Evolutionary conservation across 2,329 filamentous ascomycete species (phyloP), one percentile per base, ranked within the genome.

Genomic region (Ceratocystis albifundus): DNA sequence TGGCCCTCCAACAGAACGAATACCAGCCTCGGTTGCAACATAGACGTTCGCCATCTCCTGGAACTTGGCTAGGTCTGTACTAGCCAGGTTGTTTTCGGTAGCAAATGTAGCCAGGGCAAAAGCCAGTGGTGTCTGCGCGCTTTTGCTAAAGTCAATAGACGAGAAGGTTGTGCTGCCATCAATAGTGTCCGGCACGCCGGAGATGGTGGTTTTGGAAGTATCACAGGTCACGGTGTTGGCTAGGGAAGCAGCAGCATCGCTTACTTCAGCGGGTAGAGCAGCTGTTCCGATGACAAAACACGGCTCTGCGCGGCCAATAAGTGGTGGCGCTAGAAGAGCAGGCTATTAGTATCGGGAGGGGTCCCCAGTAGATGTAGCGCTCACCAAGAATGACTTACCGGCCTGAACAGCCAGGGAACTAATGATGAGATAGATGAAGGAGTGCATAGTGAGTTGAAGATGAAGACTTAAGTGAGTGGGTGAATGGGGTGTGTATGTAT

Each of bases 11-110:
- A 79, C 78, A 25, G 79, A 81, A 22, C 83, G 76, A 62, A 86
- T 75, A 1, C 81, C 83, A 1, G 80, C 82, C 73, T 85, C 83
- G 3, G 83, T 85, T 0, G 83, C 83, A 2, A 81, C 74, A 70
- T 86, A 85, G 8, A 79, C 78, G 71, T 84, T 79, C 55, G 84
- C 76, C 69, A 77, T 71, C 70, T 82, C 75, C 72, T 83, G 76
- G 74, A 85, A 84, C 22, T 74, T 73, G 4, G 75, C 72, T 15
- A 86, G 76, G 70, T 84, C 75, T 53, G 77, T 79, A 69, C 71
- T 69, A 5, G 80, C 78, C 12, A 85, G 76, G 0, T 79, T 78
- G 2, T 75, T 72, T 0, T 77, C 75, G 17, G 83, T 84, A 12
- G 79, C 78, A 72, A 85, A 86, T 59, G 75, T 73, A 55, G 74